Evolutionary conservation across 139 green algal genomes (phyloP).

Genomic region (Tetraselmis striata): DNA sequence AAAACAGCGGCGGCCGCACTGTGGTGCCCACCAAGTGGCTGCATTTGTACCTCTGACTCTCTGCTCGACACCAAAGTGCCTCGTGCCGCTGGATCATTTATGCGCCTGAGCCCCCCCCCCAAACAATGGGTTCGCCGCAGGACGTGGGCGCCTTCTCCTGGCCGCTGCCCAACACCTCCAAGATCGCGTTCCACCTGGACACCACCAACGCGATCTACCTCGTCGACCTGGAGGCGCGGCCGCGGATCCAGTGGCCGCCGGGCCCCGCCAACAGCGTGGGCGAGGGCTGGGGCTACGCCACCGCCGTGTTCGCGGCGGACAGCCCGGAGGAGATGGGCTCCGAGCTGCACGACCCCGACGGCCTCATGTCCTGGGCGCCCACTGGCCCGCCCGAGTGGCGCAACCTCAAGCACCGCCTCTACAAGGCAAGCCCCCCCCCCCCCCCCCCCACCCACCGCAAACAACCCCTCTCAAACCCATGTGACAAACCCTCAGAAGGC

Average conservation of each 20-base stretch:
- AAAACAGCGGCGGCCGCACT: too few species aligned
- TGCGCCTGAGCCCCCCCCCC: slow-evolving; percentile 1
- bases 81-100: slow-evolving; percentile 6
- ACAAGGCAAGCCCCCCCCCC: not conserved
- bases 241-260: not conserved
- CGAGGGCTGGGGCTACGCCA: not conserved
- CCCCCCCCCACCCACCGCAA: too few species aligned
- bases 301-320: not conserved
- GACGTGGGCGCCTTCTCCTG: slow-evolving; percentile 33
- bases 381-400: not conserved
- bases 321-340: not conserved
- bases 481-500: too few species aligned
- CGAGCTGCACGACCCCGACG: not conserved
- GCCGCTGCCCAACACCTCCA: slow-evolving; percentile 23
- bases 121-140: not conserved
- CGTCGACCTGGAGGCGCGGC: slow-evolving; percentile 1
- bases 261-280: too few species aligned
- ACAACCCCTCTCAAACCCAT: too few species aligned
- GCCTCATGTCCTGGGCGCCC: not conserved
- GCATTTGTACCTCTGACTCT: too few species aligned
- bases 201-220: slow-evolving; percentile 19
- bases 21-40: too few species aligned
- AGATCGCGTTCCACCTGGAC: slow-evolving; percentile 22
- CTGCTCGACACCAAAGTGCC: too few species aligned
- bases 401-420: not conserved